A percentile compares a stretch with the other conserved stretches of the same genome.
Conservation (phyloP, 2,329 filamentous ascomycete species). For the Trichophyton equinum region DNA sequence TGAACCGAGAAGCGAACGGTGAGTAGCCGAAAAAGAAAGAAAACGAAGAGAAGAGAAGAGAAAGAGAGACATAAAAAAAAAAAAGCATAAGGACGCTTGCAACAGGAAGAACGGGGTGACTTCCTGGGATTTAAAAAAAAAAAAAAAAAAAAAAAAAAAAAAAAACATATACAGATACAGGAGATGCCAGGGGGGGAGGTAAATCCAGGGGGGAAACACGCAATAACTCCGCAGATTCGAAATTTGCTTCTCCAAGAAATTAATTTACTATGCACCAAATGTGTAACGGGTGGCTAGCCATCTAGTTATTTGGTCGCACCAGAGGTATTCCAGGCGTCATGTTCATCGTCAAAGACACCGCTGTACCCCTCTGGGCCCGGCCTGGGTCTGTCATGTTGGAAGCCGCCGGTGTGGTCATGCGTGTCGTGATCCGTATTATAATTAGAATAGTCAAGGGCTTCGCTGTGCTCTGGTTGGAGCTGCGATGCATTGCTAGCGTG, state of each 20-base stretch:
- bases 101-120: neutral
- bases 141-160: neutral
- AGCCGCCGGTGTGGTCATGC: neutral
- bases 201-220: neutral
- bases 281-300: neutral
- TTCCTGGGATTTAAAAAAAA: neutral
- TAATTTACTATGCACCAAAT: neutral
- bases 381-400: constrained; percentile 2
- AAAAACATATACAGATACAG: neutral
- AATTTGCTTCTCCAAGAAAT: neutral
- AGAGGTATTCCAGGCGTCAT: constrained; percentile 16
- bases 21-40: neutral
- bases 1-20: neutral
- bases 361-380: neutral
- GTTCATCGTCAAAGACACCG: constrained; percentile 23
- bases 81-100: neutral
- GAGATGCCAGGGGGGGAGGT: too few species aligned
- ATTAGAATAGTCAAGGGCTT: neutral
- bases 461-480: neutral
- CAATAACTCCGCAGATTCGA: neutral
- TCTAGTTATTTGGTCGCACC: neutral
- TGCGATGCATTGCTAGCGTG: neutral
- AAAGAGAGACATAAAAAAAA: too few species aligned
- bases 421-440: neutral
- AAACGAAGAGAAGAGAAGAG: too few species aligned